phyloP scores from a whole-genome alignment of 2,329 filamentous ascomycete genomes.

The Parascedosporium putredinis region DNA sequence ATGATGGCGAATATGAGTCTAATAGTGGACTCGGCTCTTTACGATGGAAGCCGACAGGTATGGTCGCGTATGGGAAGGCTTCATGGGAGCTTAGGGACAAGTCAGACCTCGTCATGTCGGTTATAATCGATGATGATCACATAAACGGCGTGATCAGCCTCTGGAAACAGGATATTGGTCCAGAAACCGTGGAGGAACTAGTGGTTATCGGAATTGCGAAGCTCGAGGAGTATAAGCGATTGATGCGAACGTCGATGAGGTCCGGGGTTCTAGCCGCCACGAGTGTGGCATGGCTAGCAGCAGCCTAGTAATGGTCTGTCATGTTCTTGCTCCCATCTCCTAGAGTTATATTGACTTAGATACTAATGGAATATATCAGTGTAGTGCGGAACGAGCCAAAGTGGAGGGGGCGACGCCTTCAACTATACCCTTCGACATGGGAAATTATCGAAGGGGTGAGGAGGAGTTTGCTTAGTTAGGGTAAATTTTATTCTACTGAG shows the following conservation, averaged over 20 bases:
- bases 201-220: conserved; percentile 7
- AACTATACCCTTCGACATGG: too few species aligned
- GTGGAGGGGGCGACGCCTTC: too few species aligned
- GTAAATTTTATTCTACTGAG: too few species aligned
- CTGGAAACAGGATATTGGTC: conserved; percentile 5
- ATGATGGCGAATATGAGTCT: neutral
- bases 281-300: neutral
- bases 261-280: neutral
- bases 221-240: conserved; percentile 9
- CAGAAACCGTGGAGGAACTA: conserved; percentile 7
- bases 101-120: conserved; percentile 2
- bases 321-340: too few species aligned
- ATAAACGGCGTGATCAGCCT: conserved; percentile 5
- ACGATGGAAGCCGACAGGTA: conserved; percentile 6
- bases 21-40: neutral
- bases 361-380: too few species aligned
- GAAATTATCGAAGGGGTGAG: too few species aligned
- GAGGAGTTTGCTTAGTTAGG: too few species aligned
- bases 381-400: too few species aligned
- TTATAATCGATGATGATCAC: conserved; percentile 4
- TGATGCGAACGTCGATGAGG: conserved; percentile 5
- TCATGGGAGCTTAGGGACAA: conserved; percentile 8
- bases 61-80: conserved; percentile 5
- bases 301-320: too few species aligned
- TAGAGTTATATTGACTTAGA: too few species aligned